phyloP scores from a whole-genome alignment of 2,329 filamentous ascomycete genomes.

The Cladobotryum mycophilum region DNA sequence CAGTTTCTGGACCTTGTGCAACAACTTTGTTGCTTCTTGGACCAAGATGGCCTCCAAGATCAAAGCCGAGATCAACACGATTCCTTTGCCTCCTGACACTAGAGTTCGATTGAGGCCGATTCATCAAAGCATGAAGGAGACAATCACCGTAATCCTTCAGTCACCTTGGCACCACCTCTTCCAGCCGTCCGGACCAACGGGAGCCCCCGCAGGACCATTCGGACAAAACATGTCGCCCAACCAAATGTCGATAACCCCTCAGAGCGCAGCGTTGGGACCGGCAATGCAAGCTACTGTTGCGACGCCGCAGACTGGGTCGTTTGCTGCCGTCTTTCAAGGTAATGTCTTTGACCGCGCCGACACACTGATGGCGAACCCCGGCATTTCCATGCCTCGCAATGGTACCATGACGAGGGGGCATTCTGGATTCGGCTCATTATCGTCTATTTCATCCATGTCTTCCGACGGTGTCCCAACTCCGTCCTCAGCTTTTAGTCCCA shows the following conservation, averaged over 20 bases:
- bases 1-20: slow-evolving; percentile 65
- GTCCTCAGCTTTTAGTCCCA: slow-evolving; percentile 25
- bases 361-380: slow-evolving; percentile 51
- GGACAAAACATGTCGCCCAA: slow-evolving; percentile 15
- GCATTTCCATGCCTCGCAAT: slow-evolving; percentile 50
- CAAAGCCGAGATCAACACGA: slow-evolving; percentile 46
- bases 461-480: slow-evolving; percentile 30
- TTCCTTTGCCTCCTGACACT: slow-evolving; percentile 58
- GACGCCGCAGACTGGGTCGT: slow-evolving; percentile 54
- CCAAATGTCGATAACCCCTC: slow-evolving; percentile 68
- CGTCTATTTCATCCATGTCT: slow-evolving; percentile 36
- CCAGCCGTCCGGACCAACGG: slow-evolving; percentile 11
- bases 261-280: slow-evolving; percentile 82
- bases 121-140: slow-evolving; percentile 77
- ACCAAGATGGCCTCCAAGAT: slow-evolving; percentile 57
- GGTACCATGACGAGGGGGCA: slow-evolving; percentile 39
- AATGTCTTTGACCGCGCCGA: slow-evolving; percentile 57
- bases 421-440: slow-evolving; percentile 33
- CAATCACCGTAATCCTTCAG: slow-evolving; percentile 60
- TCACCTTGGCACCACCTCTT: slow-evolving; percentile 51
- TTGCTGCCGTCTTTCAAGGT: slow-evolving; percentile 48
- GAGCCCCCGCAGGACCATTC: background rate
- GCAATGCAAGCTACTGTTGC: slow-evolving; percentile 87
- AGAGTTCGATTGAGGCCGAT: slow-evolving; percentile 70
- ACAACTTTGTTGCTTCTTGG: slow-evolving; percentile 66